phyloP scores from a whole-genome alignment of 2,329 filamentous ascomycete species.

The Ascochyta lentis region DNA sequence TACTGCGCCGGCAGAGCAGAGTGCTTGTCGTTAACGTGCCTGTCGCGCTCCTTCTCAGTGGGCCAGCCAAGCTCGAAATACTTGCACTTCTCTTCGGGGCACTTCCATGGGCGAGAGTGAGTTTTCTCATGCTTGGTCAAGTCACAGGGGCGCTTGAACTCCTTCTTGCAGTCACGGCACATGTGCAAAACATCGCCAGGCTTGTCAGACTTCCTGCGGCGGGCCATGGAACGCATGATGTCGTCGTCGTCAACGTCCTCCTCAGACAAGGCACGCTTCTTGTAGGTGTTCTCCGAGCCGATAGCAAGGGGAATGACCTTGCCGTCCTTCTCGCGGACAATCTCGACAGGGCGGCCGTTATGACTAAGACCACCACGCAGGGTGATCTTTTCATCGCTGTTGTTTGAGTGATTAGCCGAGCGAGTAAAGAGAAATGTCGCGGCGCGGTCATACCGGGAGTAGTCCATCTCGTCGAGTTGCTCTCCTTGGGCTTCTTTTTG shows the following conservation, averaged over 20 bases:
- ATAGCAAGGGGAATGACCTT: slow-evolving; percentile 76
- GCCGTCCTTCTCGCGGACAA: slow-evolving; percentile 81
- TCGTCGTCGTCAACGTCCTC: slow-evolving; percentile 80
- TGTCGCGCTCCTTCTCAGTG: slow-evolving; percentile 96
- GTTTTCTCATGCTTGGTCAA: slow-evolving; percentile 98
- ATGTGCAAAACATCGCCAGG: slow-evolving; percentile 83
- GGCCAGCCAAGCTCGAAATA: slow-evolving; percentile 92
- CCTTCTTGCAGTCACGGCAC: slow-evolving; percentile 81
- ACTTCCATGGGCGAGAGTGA: slow-evolving; percentile 96
- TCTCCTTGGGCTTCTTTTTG: slow-evolving; percentile 67
- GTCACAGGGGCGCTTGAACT: slow-evolving; percentile 97
- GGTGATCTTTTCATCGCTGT: slow-evolving; percentile 73
- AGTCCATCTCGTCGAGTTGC: slow-evolving; percentile 59
- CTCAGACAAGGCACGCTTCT: slow-evolving; percentile 64
- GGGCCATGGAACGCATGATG: slow-evolving; percentile 90
- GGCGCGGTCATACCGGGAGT: slow-evolving; percentile 51
- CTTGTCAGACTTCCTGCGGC: slow-evolving; percentile 89
- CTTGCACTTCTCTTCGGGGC: slow-evolving; percentile 80
- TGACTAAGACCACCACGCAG: slow-evolving; percentile 81
- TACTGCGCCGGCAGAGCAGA: slow-evolving; percentile 79
- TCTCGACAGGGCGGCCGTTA: slow-evolving; percentile 82
- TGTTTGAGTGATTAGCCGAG: slow-evolving; percentile 26
- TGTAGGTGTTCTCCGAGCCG: slow-evolving; percentile 65
- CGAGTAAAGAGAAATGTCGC: slow-evolving; percentile 31
- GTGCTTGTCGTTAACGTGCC: slow-evolving; percentile 97